Evolutionary conservation across 2,329 filamentous ascomycete species (phyloP), one percentile per base, ranked within the genome.

Genomic region (Paraphoma chrysanthemicola): DNA sequence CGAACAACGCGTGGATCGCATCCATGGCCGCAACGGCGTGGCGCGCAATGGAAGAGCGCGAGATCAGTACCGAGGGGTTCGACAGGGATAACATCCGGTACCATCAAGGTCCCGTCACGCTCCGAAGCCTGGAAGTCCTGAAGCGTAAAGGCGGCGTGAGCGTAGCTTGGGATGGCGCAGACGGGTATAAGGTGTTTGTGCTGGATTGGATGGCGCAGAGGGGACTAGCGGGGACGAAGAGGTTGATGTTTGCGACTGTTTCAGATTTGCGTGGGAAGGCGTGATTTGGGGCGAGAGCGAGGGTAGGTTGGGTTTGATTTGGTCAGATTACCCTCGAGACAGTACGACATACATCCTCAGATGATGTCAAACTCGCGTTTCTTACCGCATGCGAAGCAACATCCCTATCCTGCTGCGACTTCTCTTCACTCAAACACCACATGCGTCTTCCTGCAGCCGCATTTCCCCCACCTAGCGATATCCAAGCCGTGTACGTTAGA

Each of bases 211-310:
- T 96, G 59, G 88, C 89, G 56, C 79, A 78, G 6, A 83, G 83
- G 51, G 90, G 89, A 0, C 82, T 90, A 44, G 78, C 75, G 10
- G 92, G 92, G 0, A 82, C 94, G 30, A 84, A 85, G 14, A 83
- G 88, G 60, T 77, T 96, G 67, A 89, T 96, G 83, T 90, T 90
- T 74, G 91, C 88, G 66, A 93, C 91, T 1, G 92, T 95, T 86
- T 92, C 89, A 72, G 86, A 89, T 48, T 77, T 94, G 64, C 88
- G 87, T 77, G 46, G 54, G 1, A 49, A 52, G 3, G 42, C 17
- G 3, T 55, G 14, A 56, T 18, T 12, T 18, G 14, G 17, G 9
- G 7, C 9, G 6, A 50, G 36, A 44, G 5, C 11, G 23, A n/a
- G 16, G n/a, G n/a, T n/a, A n/a, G n/a, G n/a, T n/a, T n/a, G n/a